Base-by-base conservation (phyloP, 306 rosid genomes). In the Vigna nakashimae region DNA sequence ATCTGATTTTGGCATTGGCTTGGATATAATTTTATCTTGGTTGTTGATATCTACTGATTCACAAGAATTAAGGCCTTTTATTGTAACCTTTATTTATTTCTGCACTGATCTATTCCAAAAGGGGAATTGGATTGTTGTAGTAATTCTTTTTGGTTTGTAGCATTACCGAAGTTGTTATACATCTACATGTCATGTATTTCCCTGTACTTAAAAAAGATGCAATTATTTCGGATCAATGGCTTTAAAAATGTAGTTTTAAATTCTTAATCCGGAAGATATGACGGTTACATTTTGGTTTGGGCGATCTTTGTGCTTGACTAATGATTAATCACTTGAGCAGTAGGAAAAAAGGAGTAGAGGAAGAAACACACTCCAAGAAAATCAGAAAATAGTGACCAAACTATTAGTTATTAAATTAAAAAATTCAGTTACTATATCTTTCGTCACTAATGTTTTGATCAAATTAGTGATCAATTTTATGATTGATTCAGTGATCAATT, bases 51-150 rank as follows among this genome's bases (percentile, higher is more conserved):
- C 38, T 60, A 70, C 52, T 72, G 20, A 43, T 78, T 79, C 76
- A 64, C 83, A 30, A 28, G 78, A 80, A 43, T 73, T 58, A 70
- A 78, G 46, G 48, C 73, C 83, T 77, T 65, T 77, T 82, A 74
- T 86, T 90, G 91, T 88, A 83, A 78, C 82, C 71, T 79, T 90
- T 71, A 85, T 80, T 84, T 87, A 76, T 79, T 71, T 83, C 79
- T 62, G 71, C 73, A 69, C 75, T 73, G 18, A 46, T 82, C 86
- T 24, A 79, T 81, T 85, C 86, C 88, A 22, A 57, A 80, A 69
- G 70, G 62, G 94, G 90, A 90, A 87, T 69, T 94, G 96, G 91
- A 82, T 92, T 79, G 81, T 82, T 82, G 81, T 87, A 85, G 88
- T 79, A 65, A 81, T 84, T 88, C 79, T 82, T 84, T 63, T 86